Evolutionary conservation across 805 yeast species (phyloP), one percentile per base, ranked within the genome.

Genomic region (Sugiyamaella qingdaonensis): DNA sequence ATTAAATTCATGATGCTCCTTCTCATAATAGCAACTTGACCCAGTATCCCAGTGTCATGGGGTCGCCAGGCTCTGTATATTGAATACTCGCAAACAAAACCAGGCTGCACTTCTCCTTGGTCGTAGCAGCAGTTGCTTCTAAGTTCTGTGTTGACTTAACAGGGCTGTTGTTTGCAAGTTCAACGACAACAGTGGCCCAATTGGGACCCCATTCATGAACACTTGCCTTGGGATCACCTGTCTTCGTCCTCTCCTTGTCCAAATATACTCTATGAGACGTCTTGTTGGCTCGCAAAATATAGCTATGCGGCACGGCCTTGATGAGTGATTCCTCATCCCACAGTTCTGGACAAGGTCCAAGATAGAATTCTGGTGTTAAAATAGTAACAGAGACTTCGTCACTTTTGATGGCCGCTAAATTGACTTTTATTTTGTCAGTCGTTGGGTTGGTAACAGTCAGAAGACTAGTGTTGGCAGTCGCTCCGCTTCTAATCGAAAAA

Each of bases 221-320:
- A 16, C 56, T 56, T 16, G 37, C 45, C 10, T 29, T 36, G 11
- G 56, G 58, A 18, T 48, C 47, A 18, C 49, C 57, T n/a, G 35
- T 36, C 7, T 44, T 48, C 42, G 36, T 35, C 10, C 58, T 48
- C 14, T 48, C 47, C 7, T 61, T 58, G 11, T 62, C 60, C 66
- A 67, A 62, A 48, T 55, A 60, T 10, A 64, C 68, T 37, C 59
- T 61, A 18, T 61, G 50, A 9, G 68, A 57, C 1, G 61, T 58
- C 1, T 54, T 48, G 10, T 69, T 57, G 32, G 64, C 63, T 2
- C 70, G 64, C 11, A 29, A 39, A 4, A 67, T 58, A 2, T 51
- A 51, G 11, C 45, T 49, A 18, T 59, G 52, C 4, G 70, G 70
- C 9, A 60, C 64, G 10, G 54, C 56, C 46, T 57, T 46, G 5